A percentile compares a stretch with the other conserved stretches of the same genome.
phyloP scores from a whole-genome alignment of 768 basidiomycete species.

The Floccularia luteovirens region DNA sequence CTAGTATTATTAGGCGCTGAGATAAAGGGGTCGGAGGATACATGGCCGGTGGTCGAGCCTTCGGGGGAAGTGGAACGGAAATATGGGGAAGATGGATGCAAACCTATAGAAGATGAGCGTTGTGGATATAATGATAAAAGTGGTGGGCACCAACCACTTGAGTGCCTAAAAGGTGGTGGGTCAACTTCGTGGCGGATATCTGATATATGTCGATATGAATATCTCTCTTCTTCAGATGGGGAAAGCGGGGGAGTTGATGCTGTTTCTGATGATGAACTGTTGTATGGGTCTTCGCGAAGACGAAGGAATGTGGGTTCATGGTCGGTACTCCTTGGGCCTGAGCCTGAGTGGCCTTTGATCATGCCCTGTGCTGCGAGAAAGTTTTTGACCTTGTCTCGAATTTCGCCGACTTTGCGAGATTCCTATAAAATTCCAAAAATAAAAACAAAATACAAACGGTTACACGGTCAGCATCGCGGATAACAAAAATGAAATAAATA shows the following conservation, averaged over 20 bases:
- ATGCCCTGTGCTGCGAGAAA: conserved; percentile 79
- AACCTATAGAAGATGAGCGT: background rate
- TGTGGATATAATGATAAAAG: background rate
- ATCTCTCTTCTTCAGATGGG: conserved; percentile 11
- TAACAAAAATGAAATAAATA: conserved; percentile 6
- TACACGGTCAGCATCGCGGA: too few species aligned
- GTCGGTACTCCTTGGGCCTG: conserved; percentile 50
- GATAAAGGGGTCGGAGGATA: conserved; percentile 4
- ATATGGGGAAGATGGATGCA: too few species aligned
- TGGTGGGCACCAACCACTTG: background rate
- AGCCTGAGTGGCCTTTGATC: conserved; percentile 83
- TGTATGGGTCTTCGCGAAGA: conserved; percentile 37
- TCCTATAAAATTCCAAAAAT: conserved; percentile 37
- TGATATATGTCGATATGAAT: background rate
- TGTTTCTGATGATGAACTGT: conserved; percentile 25
- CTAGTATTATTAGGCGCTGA: conserved; percentile 26
- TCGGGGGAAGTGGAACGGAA: too few species aligned
- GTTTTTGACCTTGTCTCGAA: conserved; percentile 73
- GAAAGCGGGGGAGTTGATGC: conserved; percentile 21
- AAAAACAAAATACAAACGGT: background rate
- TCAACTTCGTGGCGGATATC: background rate
- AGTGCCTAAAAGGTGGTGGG: background rate
- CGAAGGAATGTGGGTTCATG: conserved; percentile 50
- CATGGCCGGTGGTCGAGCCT: too few species aligned
- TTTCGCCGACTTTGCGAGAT: conserved; percentile 54